Evolutionary conservation across 495 filamentous ascomycete species (phyloP).

Genomic region (Collariella sp.): DNA sequence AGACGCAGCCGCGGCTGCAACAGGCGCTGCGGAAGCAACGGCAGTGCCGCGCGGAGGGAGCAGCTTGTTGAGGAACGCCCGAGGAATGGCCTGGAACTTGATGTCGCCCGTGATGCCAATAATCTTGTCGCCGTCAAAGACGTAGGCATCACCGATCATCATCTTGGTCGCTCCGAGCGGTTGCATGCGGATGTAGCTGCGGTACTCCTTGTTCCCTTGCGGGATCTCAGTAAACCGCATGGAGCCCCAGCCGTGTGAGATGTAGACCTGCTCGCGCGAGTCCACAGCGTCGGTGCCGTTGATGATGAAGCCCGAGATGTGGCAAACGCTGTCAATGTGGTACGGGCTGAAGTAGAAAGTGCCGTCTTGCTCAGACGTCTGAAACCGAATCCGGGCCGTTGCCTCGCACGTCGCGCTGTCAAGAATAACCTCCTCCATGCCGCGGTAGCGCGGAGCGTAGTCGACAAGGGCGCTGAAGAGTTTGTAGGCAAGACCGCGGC

Average conservation of each 20-base stretch:
- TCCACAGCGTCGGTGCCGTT: slow-evolving; percentile 53
- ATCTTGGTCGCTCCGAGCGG: too few species aligned
- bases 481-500: not conserved
- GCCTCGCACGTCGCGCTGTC: slow-evolving; percentile 45
- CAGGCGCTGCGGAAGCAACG: slow-evolving; percentile 17
- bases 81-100: slow-evolving; percentile 59
- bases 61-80: slow-evolving; percentile 56
- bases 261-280: slow-evolving; percentile 48
- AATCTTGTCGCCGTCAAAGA: slow-evolving; percentile 56
- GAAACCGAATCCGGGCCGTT: slow-evolving; percentile 31
- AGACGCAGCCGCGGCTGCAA: slow-evolving; percentile 28
- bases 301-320: slow-evolving; percentile 51
- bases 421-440: not conserved
- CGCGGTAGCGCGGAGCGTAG: not conserved
- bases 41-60: slow-evolving; percentile 51
- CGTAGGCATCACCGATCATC: slow-evolving; percentile 50
- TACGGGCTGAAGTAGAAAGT: slow-evolving; percentile 43
- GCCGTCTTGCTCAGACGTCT: slow-evolving; percentile 33
- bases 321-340: slow-evolving; percentile 43
- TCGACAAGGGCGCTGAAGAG: not conserved
- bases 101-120: slow-evolving; percentile 45
- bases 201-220: slow-evolving; percentile 30
- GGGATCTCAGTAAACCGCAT: slow-evolving; percentile 44
- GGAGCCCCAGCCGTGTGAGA: slow-evolving; percentile 54
- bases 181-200: too few species aligned